Conservation (phyloP, 2,329 filamentous ascomycete genomes). For the Periconia macrospinosa region DNA sequence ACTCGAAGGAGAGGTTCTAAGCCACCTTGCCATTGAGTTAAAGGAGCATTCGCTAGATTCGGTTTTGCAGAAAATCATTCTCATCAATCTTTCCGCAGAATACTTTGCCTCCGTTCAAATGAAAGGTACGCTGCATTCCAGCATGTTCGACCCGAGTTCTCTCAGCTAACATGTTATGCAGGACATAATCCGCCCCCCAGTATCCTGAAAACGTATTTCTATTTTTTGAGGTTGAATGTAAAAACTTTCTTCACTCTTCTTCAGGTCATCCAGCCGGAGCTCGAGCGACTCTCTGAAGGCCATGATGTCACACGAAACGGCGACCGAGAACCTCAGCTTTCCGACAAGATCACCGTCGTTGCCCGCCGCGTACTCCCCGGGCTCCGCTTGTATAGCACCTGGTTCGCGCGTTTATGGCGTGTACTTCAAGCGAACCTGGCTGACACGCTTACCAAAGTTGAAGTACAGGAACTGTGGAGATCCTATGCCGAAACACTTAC, state of each 20-base stretch:
- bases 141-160: background rate
- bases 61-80: conserved; percentile 74
- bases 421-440: conserved; percentile 58
- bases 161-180: conserved; percentile 12
- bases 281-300: conserved; percentile 58
- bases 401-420: conserved; percentile 61
- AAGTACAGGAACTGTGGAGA: conserved; percentile 66
- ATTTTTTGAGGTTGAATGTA: conserved; percentile 75
- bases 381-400: conserved; percentile 69
- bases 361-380: conserved; percentile 65
- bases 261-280: conserved; percentile 68
- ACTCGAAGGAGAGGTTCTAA: conserved; percentile 81
- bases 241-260: conserved; percentile 75
- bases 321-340: conserved; percentile 37
- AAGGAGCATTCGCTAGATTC: conserved; percentile 68
- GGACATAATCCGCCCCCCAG: conserved; percentile 35
- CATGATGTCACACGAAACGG: conserved; percentile 50
- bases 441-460: conserved; percentile 57
- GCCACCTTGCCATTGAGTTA: conserved; percentile 72
- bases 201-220: conserved; percentile 52
- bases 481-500: conserved; percentile 66
- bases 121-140: conserved; percentile 50
- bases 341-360: conserved; percentile 59
- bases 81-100: conserved; percentile 86
- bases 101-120: conserved; percentile 67